phyloP scores from a whole-genome alignment of 495 filamentous ascomycete species.

The Penicillium herquei region DNA sequence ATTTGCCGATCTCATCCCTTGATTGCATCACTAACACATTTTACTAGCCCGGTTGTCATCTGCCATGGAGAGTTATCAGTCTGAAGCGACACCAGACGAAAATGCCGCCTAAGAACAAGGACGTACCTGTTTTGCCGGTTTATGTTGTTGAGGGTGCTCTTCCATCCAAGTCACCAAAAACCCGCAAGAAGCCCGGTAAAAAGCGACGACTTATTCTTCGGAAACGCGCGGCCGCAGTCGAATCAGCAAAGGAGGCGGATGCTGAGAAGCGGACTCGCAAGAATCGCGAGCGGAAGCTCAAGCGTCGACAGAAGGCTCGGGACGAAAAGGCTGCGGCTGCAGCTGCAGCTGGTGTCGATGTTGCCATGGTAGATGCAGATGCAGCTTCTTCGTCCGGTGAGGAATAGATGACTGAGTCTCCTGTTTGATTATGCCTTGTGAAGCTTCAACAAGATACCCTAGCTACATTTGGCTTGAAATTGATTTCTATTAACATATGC shows the following conservation, averaged over 20 bases:
- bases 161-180: slow-evolving; percentile 26
- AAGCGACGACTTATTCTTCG: slow-evolving; percentile 45
- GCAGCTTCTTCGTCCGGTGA: slow-evolving; percentile 15
- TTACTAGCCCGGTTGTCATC: slow-evolving; percentile 39
- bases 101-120: slow-evolving; percentile 25
- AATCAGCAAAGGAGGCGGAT: slow-evolving; percentile 36
- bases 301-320: slow-evolving; percentile 45
- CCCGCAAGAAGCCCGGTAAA: slow-evolving; percentile 48
- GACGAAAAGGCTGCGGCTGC: slow-evolving; percentile 40
- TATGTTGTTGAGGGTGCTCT: slow-evolving; percentile 28
- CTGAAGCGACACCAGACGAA: slow-evolving; percentile 41
- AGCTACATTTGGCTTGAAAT: not conserved
- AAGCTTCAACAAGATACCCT: not conserved
- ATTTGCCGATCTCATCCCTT: not conserved
- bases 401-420: slow-evolving; percentile 4
- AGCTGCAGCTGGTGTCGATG: slow-evolving; percentile 23
- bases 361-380: slow-evolving; percentile 21
- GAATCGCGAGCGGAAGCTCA: slow-evolving; percentile 46
- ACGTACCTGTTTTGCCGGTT: slow-evolving; percentile 23
- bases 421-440: not conserved
- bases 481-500: too few relatives aligned
- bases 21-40: not conserved
- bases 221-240: slow-evolving; percentile 29
- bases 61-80: slow-evolving; percentile 45
- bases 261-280: slow-evolving; percentile 48